phyloP scores from a whole-genome alignment of 805 yeast species.

The Tetrapisispora namnaoensis region DNA sequence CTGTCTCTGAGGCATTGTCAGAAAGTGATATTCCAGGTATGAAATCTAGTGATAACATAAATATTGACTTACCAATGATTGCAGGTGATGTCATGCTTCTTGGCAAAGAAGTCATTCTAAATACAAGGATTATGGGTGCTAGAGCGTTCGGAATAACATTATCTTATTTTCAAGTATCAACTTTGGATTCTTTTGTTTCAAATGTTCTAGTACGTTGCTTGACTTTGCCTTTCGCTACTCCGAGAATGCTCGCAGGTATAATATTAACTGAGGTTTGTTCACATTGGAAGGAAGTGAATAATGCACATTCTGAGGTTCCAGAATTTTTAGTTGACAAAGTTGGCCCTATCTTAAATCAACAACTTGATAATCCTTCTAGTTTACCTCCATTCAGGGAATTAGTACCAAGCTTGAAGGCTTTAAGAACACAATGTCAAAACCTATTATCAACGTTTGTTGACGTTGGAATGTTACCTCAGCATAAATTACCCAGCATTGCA shows the following conservation, averaged over 20 bases:
- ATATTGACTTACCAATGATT: conserved; percentile 88
- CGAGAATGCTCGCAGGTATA: conserved; percentile 60
- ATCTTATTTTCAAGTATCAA: conserved; percentile 37
- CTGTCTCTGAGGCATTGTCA: conserved; percentile 18
- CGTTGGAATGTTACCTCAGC: conserved; percentile 60
- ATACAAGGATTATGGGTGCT: conserved; percentile 69
- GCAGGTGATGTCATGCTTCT: conserved; percentile 84
- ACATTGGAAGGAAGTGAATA: conserved; percentile 11
- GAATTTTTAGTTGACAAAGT: conserved; percentile 24
- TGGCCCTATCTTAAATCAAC: conserved; percentile 32
- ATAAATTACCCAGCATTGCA: conserved; percentile 72
- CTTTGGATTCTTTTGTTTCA: conserved; percentile 33
- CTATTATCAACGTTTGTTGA: conserved; percentile 69
- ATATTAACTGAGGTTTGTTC: conserved; percentile 60
- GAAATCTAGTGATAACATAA: conserved; percentile 51
- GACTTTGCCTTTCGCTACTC: conserved; percentile 64
- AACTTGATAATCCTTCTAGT: conserved; percentile 26
- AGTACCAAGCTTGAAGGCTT: conserved; percentile 74
- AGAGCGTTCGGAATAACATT: conserved; percentile 62
- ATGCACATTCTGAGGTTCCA: conserved; percentile 17
- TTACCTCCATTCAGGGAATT: conserved; percentile 61
- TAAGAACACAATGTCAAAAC: conserved; percentile 81
- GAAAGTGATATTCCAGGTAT: conserved; percentile 38
- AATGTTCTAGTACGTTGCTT: conserved; percentile 34
- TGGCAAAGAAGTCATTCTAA: conserved; percentile 62